Evolutionary conservation across 306 rosid species (phyloP), one percentile per base, ranked within the genome.

Genomic region (Cicer judaicum): DNA sequence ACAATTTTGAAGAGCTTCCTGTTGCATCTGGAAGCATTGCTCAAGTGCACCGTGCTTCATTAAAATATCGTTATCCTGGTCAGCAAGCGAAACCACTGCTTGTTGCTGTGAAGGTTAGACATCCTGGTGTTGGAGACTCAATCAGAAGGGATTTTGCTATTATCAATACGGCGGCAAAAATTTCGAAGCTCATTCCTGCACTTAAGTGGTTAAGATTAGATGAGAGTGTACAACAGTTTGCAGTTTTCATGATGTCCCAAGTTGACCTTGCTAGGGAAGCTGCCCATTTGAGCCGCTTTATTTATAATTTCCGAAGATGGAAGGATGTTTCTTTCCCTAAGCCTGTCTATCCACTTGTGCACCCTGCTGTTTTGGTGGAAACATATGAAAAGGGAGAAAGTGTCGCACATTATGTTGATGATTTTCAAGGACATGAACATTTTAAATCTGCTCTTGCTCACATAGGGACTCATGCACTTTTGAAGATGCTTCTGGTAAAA

Each of bases 181-280:
- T 76, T 50, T 94, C 99, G 0, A 88, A 72, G 8, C 83, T 92
- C 79, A 70, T 94, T 75, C 99, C 99, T 24, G 87, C 97, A 13
- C 89, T 94, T 41, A 84, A 84, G 73, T 94, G 99, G 99, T 84
- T 92, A 86, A 86, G 99, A 85, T 85, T 94, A 87, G 99, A 94
- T 83, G 99, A 94, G 84, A 94, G 99, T 81, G 99, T 94, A 54
- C 97, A 90, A 80, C 99, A 94, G 84, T 94, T 93, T 91, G 96
- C 93, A n/a, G 97, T 91, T 80, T 93, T 89, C 80, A 93, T 93
- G 98, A 84, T 94, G 98, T 93, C 96, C 79, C 98, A 93, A 91
- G 98, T 93, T 88, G 98, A 93, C 83, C 97, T 93, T 81, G 98
- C 98, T 1, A 88, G 97, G 89, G 98, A 93, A 88, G 98, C 98